Percentiles rank a stretch among this genome's conserved stretches.
Evolutionary conservation across 208 protist species (phyloP).

Genomic region (Balamuthia mandrillaris): DNA sequence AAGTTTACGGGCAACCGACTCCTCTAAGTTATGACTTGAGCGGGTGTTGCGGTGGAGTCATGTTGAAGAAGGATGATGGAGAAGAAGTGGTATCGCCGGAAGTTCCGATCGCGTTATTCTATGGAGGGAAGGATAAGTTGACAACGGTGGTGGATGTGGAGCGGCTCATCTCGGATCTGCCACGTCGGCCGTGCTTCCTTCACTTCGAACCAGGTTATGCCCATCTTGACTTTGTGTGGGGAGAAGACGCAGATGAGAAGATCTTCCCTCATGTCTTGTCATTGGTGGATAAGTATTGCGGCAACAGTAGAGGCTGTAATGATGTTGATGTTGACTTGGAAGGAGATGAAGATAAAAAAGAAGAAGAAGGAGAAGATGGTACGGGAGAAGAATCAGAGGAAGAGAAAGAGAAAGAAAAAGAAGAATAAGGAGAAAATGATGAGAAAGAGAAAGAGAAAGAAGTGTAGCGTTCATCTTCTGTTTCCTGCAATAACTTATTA

Average conservation of each 20-base stretch:
- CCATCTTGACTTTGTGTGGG: constrained; percentile 38
- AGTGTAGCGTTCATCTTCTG: too few relatives aligned
- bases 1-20: neutral
- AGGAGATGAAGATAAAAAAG: constrained; percentile 27
- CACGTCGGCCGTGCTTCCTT: neutral
- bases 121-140: constrained; percentile 32
- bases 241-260: neutral
- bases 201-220: constrained; percentile 21
- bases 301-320: neutral
- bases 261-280: neutral
- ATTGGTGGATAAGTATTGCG: neutral
- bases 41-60: too few relatives aligned
- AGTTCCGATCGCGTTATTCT: neutral
- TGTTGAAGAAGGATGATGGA: too few relatives aligned
- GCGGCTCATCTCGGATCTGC: neutral
- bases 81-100: too few relatives aligned
- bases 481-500: too few relatives aligned
- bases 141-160: constrained; percentile 23
- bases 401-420: constrained; percentile 28
- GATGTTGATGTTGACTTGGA: constrained; percentile 41
- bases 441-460: too few relatives aligned
- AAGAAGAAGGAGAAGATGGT: neutral
- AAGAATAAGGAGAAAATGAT: constrained; percentile 5
- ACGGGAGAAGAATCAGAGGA: constrained; percentile 3
- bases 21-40: constrained; percentile 17